phyloP scores from a whole-genome alignment of 192 early-diverging fungal genomes.

The Backusella luteola region DNA sequence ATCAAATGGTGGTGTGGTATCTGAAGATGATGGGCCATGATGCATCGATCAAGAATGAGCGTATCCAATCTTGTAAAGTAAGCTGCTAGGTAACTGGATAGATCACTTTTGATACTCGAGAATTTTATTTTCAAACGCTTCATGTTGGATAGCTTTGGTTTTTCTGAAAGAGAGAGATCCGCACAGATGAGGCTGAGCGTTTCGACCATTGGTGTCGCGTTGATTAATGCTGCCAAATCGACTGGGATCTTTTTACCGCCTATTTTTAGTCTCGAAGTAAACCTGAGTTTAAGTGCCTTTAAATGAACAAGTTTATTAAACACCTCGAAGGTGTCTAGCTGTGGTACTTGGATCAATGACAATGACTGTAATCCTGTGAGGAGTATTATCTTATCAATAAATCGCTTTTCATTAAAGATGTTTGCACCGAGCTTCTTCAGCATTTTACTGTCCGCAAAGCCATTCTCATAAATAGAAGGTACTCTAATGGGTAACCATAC shows the following conservation, averaged over 20 bases:
- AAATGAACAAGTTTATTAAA: background rate
- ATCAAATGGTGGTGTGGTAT: background rate
- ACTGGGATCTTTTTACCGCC: background rate
- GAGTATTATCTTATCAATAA: background rate
- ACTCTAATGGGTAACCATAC: background rate
- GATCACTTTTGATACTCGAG: background rate
- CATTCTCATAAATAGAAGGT: background rate
- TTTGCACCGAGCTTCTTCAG: background rate
- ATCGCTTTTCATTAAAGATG: background rate
- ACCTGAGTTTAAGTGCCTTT: background rate
- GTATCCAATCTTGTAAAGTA: background rate
- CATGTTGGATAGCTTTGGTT: background rate
- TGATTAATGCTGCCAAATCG: background rate
- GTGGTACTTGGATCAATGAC: background rate
- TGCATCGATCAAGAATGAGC: background rate
- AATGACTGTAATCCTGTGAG: background rate
- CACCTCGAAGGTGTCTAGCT: background rate
- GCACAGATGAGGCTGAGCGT: background rate
- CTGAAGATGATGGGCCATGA: background rate
- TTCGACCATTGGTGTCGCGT: background rate
- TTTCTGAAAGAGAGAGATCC: background rate
- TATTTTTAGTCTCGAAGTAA: background rate
- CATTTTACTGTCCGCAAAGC: background rate
- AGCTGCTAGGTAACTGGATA: background rate
- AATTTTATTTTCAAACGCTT: constrained; percentile 2